Evolutionary conservation across 345 rosid genomes (phyloP), one percentile per base, ranked within the genome.

Genomic region (Gynandropsis gynandra): DNA sequence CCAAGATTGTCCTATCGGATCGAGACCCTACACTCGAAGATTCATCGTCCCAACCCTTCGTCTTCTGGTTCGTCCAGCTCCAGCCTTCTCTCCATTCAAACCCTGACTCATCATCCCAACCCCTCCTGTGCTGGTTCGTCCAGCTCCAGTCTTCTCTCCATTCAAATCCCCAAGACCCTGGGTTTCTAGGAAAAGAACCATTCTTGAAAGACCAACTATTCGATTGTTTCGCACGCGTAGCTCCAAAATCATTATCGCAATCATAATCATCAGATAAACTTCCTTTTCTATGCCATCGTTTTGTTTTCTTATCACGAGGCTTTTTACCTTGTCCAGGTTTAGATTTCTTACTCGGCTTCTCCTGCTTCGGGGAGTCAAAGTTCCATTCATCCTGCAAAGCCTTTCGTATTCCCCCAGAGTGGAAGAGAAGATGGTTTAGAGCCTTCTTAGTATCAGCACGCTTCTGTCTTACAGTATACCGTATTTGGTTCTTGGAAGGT

Each of bases 1-100:
- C 93, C 4, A 92, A 78, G 48, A 67, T 62, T 21, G 32, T 67
- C 67, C 93, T 77, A 49, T 87, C 95, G 16, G 80, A 72, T 68
- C 8, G 41, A 41, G 89, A 76, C 47, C 93, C 93, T 15, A 71
- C 57, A 0, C 50, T 36, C 40, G 47, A 52, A 16, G 59, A 62
- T 61, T 73, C 75, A 0, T 64, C 73, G 27, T 72, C 73, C 83
- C 86, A 67, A 14, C 47, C 58, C 72, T 61, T 70, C 15, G 54
- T 56, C 54, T 66, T 74, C 11, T 16, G 64, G 50, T 66, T 71
- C n/a, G 69, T 70, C 76, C 69, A 21, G 37, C 69, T 73, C 56
- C 74, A 55, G 4, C 74, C 62, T 66, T 76, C 89, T 70, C 76
- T 67, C 86, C 92, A 77, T 52, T 83, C 66, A 27, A 74, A 79